Evolutionary conservation across 345 rosid genomes (phyloP).

Genomic region (Eucalyptus globulus): DNA sequence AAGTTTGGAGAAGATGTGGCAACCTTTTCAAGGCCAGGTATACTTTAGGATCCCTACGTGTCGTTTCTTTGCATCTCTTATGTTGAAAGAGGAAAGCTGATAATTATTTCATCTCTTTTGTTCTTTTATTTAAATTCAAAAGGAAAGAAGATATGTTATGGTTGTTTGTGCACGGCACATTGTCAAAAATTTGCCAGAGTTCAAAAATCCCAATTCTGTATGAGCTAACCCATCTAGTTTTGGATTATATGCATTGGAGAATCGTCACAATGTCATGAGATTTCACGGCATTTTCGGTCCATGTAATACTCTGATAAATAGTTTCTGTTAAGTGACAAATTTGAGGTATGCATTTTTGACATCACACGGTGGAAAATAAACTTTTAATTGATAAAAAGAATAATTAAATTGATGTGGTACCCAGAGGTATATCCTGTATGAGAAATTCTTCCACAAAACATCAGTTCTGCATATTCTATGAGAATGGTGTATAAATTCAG

Average conservation of each 20-base stretch:
- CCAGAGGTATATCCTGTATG: not conserved
- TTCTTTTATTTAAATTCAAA: not conserved
- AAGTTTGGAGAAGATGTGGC: slow-evolving; percentile 11
- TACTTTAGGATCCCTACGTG: not conserved
- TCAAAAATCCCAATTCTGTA: not conserved
- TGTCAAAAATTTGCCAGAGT: not conserved
- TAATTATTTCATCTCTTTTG: not conserved
- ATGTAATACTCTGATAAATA: not conserved
- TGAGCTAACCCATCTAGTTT: not conserved
- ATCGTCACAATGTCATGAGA: not conserved
- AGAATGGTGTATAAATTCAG: not conserved
- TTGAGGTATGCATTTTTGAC: not conserved
- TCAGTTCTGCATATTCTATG: not conserved
- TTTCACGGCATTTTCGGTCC: not conserved
- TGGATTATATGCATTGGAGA: not conserved
- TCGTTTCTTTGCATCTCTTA: not conserved
- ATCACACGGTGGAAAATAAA: not conserved
- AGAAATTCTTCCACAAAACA: not conserved
- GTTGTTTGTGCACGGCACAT: not conserved
- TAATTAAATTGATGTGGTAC: not conserved
- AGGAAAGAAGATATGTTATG: not conserved
- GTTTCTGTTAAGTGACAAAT: not conserved
- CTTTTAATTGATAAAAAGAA: not conserved
- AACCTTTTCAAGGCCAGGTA: slow-evolving; percentile 27
- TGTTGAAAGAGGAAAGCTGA: not conserved